A percentile compares a stretch with the other conserved stretches of the same genome.
phyloP scores from a whole-genome alignment of 2,329 filamentous ascomycete genomes.

The Venturia effusa region DNA sequence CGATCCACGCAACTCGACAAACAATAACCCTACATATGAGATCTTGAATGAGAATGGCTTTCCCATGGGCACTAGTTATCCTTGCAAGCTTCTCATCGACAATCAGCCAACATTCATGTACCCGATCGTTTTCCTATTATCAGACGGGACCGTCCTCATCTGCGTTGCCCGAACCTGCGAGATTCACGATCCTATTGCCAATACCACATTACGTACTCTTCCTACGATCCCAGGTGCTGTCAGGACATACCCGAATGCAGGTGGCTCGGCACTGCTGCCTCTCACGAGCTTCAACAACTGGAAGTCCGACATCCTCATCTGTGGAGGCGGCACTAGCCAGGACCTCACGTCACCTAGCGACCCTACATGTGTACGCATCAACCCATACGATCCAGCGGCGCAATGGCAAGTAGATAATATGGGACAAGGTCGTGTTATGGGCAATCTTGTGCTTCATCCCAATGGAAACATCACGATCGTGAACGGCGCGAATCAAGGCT shows the following conservation, averaged over 20 bases:
- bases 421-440: slow-evolving; percentile 49
- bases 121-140: slow-evolving; percentile 49
- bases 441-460: slow-evolving; percentile 47
- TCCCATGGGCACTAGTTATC: slow-evolving; percentile 35
- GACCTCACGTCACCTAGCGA: slow-evolving; percentile 49
- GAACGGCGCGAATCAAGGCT: slow-evolving; percentile 47
- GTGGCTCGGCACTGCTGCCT: slow-evolving; percentile 46
- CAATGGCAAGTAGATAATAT: slow-evolving; percentile 48
- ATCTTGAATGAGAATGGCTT: slow-evolving; percentile 41
- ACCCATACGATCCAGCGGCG: slow-evolving; percentile 37
- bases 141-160: slow-evolving; percentile 45
- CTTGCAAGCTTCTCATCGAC: slow-evolving; percentile 43
- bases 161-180: slow-evolving; percentile 45
- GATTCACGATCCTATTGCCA: slow-evolving; percentile 40
- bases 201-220: slow-evolving; percentile 34
- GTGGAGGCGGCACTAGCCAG: slow-evolving; percentile 49
- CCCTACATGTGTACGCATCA: slow-evolving; percentile 46
- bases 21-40: slow-evolving; percentile 56
- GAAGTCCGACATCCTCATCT: slow-evolving; percentile 45
- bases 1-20: slow-evolving; percentile 40
- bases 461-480: slow-evolving; percentile 54
- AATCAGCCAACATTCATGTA: slow-evolving; percentile 57
- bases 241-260: slow-evolving; percentile 51
- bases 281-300: slow-evolving; percentile 41
- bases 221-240: slow-evolving; percentile 45